Evolutionary conservation across 2,329 filamentous ascomycete genomes (phyloP), one percentile per base, ranked within the genome.

Genomic region (Sordariomycetes sp.): DNA sequence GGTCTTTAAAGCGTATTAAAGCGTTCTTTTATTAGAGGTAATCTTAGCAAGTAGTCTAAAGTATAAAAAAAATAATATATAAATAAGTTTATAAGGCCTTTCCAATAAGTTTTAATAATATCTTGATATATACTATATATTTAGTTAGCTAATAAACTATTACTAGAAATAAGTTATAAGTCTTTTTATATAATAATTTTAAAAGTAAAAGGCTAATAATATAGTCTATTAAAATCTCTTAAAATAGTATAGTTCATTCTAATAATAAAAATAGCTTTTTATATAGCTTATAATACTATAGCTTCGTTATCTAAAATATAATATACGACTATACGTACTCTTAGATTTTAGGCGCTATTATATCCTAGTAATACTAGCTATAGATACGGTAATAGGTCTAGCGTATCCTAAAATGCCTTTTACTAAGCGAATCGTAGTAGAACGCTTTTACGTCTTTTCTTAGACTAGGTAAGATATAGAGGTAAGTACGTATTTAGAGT

Each of bases 201-300:
- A 55, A 34, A 35, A 12, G 36, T 58, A 57, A 50, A 58, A 51
- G 56, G 52, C 25, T 10, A 25, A 39, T 55, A 39, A 55, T 36
- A 24, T 7, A 39, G n/a, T 34, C n/a, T 36, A 42, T 55, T n/a
- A 42, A 50, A 52, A 17, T 45, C 10, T 55, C 22, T 55, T 45
- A 39, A 10, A 28, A 39, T 3, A 42, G 15, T 55, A 36, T 36
- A 45, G 45, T 42, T 3, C 42, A 2, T 55, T 45, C n/a, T 42
- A 20, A 3, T 10, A 42, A 12, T n/a, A 39, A 10, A n/a, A 8
- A 17, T 17, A 4, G 35, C 10, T 25, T 24, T 13, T 45, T 17
- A 20, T 55, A 39, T 42, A 42, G 17, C 50, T 53, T 48, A 48
- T 34, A 48, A 15, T 42, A n/a, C 3, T 3, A 42, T 7, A n/a